Evolutionary conservation across 176 grass and related monocot species (phyloP).

Genomic region (Cenchrus fungigraminus): DNA sequence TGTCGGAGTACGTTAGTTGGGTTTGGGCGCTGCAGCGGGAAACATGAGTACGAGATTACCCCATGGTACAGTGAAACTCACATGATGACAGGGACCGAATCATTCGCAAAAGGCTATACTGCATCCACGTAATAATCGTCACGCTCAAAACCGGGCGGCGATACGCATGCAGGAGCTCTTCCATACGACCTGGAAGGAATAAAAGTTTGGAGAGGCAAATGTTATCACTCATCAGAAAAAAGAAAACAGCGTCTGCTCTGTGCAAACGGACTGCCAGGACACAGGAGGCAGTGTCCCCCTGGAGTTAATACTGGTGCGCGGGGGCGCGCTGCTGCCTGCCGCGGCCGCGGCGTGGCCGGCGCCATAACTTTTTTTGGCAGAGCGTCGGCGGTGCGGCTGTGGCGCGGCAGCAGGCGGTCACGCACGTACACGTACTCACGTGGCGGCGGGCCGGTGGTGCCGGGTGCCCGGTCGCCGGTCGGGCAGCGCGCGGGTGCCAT

Average conservation of each 20-base stretch:
- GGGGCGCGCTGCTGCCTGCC: too few species aligned
- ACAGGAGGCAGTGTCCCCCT: background rate
- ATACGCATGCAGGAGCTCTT: background rate
- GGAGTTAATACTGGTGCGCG: slow-evolving; percentile 5
- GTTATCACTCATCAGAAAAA: too few species aligned
- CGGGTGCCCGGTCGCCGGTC: background rate
- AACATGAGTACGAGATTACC: too few species aligned
- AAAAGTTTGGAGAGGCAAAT: background rate
- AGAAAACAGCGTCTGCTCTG: background rate
- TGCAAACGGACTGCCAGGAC: background rate
- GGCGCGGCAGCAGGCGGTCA: background rate
- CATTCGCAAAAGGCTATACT: background rate
- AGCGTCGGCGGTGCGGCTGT: background rate
- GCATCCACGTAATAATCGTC: background rate
- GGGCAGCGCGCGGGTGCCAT: background rate
- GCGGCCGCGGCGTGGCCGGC: background rate
- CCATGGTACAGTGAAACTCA: background rate
- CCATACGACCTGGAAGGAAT: background rate
- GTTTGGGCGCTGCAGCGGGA: background rate
- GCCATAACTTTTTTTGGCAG: background rate
- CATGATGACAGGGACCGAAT: background rate
- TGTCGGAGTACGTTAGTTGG: too few species aligned
- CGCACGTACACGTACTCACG: background rate
- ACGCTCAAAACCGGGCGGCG: background rate
- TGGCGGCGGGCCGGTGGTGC: background rate